A percentile compares a stretch with the other conserved stretches of the same genome.
Evolutionary conservation across 306 rosid genomes (phyloP).

Genomic region (Vigna radiata): DNA sequence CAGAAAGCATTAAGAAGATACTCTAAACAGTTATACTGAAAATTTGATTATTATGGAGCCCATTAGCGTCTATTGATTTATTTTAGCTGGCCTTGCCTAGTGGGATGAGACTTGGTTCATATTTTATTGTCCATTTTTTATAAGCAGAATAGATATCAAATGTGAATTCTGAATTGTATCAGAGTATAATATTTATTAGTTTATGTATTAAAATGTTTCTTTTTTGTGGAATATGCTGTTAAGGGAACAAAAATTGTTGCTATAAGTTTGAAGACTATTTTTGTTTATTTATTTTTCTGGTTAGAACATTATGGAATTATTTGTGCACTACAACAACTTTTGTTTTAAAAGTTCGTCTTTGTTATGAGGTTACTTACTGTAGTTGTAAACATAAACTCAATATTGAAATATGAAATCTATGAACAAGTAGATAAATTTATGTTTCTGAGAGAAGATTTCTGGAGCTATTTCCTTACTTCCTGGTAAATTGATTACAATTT

Average conservation of each 20-base stretch:
- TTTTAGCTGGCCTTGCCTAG: no score
- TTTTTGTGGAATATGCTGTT: conserved; percentile 2
- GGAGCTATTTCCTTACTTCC: background rate
- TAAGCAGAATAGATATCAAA: conserved; percentile 14
- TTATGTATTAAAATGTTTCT: background rate
- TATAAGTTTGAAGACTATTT: background rate
- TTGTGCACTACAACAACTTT: background rate
- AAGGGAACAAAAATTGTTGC: background rate
- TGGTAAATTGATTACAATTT: background rate
- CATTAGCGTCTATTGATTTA: background rate
- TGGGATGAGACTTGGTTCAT: background rate
- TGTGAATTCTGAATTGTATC: conserved; percentile 16
- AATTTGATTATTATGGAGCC: background rate
- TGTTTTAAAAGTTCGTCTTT: background rate
- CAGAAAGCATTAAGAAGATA: background rate
- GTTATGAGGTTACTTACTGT: background rate
- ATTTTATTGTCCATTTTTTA: background rate
- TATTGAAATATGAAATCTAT: conserved; percentile 5
- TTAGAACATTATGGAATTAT: background rate
- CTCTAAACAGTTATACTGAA: background rate
- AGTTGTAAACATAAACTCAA: background rate
- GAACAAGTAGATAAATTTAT: background rate
- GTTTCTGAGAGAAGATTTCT: conserved; percentile 1
- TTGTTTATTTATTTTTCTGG: background rate
- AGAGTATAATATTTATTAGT: conserved; percentile 9